Base-by-base conservation (phyloP, 257 asterid genomes). In the Solanum lycopersicoides region DNA sequence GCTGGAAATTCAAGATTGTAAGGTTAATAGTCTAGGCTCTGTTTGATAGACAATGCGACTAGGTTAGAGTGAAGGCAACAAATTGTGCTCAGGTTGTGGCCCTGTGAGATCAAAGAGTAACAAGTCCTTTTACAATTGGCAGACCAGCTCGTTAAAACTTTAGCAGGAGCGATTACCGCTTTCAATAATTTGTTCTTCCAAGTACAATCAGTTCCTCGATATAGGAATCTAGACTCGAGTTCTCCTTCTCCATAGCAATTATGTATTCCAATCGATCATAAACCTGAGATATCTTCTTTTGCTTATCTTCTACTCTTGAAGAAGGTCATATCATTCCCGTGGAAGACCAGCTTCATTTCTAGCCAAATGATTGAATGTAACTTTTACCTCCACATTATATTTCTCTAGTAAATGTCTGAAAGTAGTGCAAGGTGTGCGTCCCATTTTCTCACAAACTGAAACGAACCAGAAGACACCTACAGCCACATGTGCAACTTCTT, bases 401-500 rank as follows among this genome's bases (percentile, higher is more conserved):
- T 97, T 98, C 88, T 91, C 83, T 37, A 97, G 92, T 90, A 97
- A 90, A 63, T 91, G 98, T 92, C 92, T 89, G 87, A 97, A 97
- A n/a, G 98, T 89, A 87, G 95, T 88, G 90, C 89, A 90, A 73
- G 98, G 98, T 42, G 91, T 37, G 25, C 47, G 9, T 18, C 80
- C 80, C 80, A 95, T 86, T 90, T 92, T 92, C 92, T 92, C 95
- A 93, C 99, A 97, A 85, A 95, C 93, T 15, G 93, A 93, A 65
- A 94, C 88, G 83, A 97, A 97, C 98, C 98, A 97, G 90, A 90
- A 94, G 79, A 97, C 97, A 34, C 98, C 98, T 68, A 95, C 98
- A 12, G 99, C 98, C 15, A 95, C 98, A 65, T 97, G 99, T 73
- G 99, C n/a, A n/a, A n/a, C 92, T 72, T 97, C 99, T 91, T 97